Base-by-base conservation (phyloP, 371 early-diverging fungal genomes). In the Mucor indicus region DNA sequence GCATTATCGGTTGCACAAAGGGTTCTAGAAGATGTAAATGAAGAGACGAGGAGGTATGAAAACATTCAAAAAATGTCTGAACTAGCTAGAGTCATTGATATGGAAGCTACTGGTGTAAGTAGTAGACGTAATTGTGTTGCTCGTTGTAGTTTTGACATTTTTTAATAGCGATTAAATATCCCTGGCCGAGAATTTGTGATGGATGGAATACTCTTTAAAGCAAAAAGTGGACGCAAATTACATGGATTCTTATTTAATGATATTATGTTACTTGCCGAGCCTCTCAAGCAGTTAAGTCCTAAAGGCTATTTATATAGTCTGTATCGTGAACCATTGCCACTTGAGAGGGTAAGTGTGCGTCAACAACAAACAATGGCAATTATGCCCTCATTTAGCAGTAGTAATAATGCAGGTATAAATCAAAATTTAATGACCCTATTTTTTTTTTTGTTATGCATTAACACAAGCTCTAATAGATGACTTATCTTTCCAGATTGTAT, bases 201-300 rank as follows among this genome's bases (percentile, higher is more conserved):
- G 66, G 94, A 95, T 46, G 93, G 96, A 9, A 64, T 72, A 23
- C 69, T 95, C 21, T 68, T 74, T 40, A 96, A 95, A 62, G 81
- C 88, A 17, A 91, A 91, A 50, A 87, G 87, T 39, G 91, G 91
- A 2, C 78, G 90, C 22, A 89, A 86, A 48, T 72, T 96, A 8
- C 84, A 89, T 53, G 90, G 74, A 4, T 93, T 85, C 54, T 69
- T 96, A 30, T 93, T 94, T 63, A 94, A 89, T 51, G 97, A 96
- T 66, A 61, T 93, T 44, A 55, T 96, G 8, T 60, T 96, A 35
- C 64, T 96, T 21, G 66, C 71, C 2, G 72, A 62, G 57, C 79
- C 80, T 44, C 45, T 77, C 40, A 57, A 53, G 43, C 67, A 63
- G 9, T 40, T 63, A 12, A 72, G 61, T 55, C 48, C 55, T 0